Evolutionary conservation across 257 asterid species (phyloP), one percentile per base, ranked within the genome.

Genomic region (Misopates orontium): DNA sequence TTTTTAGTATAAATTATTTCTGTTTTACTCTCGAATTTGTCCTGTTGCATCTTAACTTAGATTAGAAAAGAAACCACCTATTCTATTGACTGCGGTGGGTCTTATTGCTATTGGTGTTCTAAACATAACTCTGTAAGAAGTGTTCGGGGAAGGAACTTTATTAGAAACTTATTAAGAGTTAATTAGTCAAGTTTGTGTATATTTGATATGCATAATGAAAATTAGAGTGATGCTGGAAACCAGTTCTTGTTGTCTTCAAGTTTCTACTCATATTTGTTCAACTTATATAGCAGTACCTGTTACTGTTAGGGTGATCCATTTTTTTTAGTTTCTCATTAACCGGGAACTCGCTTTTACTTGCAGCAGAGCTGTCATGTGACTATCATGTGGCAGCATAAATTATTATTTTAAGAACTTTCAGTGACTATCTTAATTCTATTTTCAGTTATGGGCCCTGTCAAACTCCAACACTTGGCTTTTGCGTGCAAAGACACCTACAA

Each of bases 401-500:
- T 15, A 52, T 47, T 49, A 52, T 23, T 44, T 63, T 52, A 41
- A 36, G 52, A 54, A 66, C 62, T 40, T 68, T 68, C 60, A 73
- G 64, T 44, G 57, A 73, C 40, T 52, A 25, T 53, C 44, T 70
- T 28, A 39, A 21, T 77, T 71, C 61, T 57, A 56, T 54, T 75
- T 77, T 82, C 96, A 90, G 97, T 51, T 88, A 91, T 60, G 97
- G 97, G 62, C 97, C 97, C 56, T 86, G 97, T 66, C 97, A 88
- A 82, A 91, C 95, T 73, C 97, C 97, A 59, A 91, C 97, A 14
- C 87, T 91, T 72, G 97, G 96, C 44, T 84, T 91, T 75, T 91
- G 97, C 77, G 93, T 88, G 80, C 91, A 88, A 73, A 86, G 96
- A n/a, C 80, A 86, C 83, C 85, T 88, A 63, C 88, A 85, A 70